Conservation (phyloP, 2,329 filamentous ascomycete genomes). For the Fusarium cicatricum region DNA sequence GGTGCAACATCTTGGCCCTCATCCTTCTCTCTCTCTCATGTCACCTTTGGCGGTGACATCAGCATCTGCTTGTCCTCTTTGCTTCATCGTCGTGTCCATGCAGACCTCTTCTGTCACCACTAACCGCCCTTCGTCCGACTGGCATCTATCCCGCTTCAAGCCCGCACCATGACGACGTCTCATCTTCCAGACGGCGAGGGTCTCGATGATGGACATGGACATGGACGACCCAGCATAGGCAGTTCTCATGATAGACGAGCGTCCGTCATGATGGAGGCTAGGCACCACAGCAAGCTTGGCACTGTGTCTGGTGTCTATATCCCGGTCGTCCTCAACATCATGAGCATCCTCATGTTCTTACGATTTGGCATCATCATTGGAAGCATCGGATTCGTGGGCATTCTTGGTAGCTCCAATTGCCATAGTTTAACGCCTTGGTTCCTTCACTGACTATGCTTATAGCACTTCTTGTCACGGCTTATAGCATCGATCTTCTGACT, state of each 20-base stretch:
- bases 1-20: constrained; percentile 20
- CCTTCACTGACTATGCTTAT: constrained; percentile 3
- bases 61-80: neutral
- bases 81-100: constrained; percentile 16
- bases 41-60: neutral
- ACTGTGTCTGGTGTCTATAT: constrained; percentile 84
- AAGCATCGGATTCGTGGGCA: constrained; percentile 80
- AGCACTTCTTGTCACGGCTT: constrained; percentile 79
- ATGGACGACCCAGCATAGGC: constrained; percentile 8
- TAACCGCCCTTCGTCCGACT: constrained; percentile 27
- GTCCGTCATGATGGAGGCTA: constrained; percentile 45
- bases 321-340: constrained; percentile 86
- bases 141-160: constrained; percentile 3
- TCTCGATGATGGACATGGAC: constrained; percentile 15
- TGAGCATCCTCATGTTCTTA: constrained; percentile 93
- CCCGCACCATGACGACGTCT: constrained; percentile 34
- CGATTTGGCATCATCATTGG: constrained; percentile 87
- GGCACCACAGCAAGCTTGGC: constrained; percentile 70
- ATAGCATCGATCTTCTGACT: constrained; percentile 82
- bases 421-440: neutral
- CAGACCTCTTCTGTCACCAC: constrained; percentile 16
- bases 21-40: constrained; percentile 4
- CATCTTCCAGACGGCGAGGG: constrained; percentile 27
- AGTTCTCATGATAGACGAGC: constrained; percentile 20
- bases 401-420: constrained; percentile 67